These are phyloP conservation scores for Lachancea meyersii DNA, from an alignment of 805 yeast genomes.

Conservation along the genomic window DNA sequence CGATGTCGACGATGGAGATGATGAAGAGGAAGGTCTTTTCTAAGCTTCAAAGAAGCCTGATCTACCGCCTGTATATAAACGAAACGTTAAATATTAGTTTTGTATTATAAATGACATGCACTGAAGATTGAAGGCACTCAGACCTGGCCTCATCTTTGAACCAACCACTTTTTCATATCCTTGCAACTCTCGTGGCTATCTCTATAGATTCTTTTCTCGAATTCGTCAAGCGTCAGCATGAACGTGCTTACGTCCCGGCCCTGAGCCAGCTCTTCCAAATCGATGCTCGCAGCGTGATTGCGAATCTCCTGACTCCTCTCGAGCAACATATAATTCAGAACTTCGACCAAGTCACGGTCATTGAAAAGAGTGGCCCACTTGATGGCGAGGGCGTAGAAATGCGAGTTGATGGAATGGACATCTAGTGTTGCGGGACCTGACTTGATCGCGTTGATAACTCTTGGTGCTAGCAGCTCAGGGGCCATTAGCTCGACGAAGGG, in stretches of 20 bases:
- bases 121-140: neutral
- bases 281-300: slow-evolving; percentile 47
- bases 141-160: slow-evolving; percentile 6
- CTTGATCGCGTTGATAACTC: slow-evolving; percentile 76
- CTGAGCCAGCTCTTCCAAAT: slow-evolving; percentile 22
- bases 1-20: slow-evolving; percentile 17
- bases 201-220: slow-evolving; percentile 57
- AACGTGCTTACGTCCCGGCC: slow-evolving; percentile 34
- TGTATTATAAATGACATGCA: neutral
- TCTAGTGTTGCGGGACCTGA: slow-evolving; percentile 64
- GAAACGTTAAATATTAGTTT: neutral
- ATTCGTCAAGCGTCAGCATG: slow-evolving; percentile 64
- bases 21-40: neutral
- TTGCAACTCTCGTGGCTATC: slow-evolving; percentile 46
- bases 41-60: too few relatives aligned
- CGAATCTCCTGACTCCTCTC: slow-evolving; percentile 65
- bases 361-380: slow-evolving; percentile 72
- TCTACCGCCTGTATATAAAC: too few relatives aligned
- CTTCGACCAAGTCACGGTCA: slow-evolving; percentile 54
- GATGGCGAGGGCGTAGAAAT: slow-evolving; percentile 63
- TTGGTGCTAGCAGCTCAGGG: slow-evolving; percentile 62
- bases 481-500: slow-evolving; percentile 61
- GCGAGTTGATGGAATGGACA: slow-evolving; percentile 54
- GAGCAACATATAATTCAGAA: slow-evolving; percentile 47
- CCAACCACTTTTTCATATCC: slow-evolving; percentile 40